Evolutionary conservation across 331 rosid species (phyloP).

Genomic region (Arachis monticola): DNA sequence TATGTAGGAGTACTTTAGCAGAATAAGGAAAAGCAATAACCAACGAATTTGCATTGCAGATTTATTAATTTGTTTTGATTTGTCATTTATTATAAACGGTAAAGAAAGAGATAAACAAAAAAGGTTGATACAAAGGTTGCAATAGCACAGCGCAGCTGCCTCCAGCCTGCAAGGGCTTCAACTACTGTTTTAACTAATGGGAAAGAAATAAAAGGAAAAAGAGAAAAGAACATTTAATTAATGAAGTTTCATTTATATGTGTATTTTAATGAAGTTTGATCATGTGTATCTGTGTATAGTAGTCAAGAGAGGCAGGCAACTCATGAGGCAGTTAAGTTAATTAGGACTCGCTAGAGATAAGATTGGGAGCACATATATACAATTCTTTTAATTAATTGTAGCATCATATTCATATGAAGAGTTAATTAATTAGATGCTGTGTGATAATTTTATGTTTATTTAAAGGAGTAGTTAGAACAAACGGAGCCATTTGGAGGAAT

Average conservation of each 20-base stretch:
- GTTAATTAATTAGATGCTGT: background rate
- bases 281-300: too few relatives aligned
- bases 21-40: background rate
- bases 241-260: background rate
- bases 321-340: background rate
- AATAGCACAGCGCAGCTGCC: background rate
- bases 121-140: background rate
- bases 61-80: background rate
- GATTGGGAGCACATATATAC: background rate
- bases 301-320: conserved; percentile 36
- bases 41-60: background rate
- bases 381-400: too few relatives aligned
- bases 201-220: background rate
- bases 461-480: conserved; percentile 19
- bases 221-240: background rate
- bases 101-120: background rate
- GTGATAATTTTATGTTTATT: background rate
- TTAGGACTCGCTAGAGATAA: conserved; percentile 15
- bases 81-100: background rate
- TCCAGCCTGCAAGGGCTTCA: background rate
- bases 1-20: background rate
- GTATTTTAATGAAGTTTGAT: too few relatives aligned
- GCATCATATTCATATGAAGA: background rate
- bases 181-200: background rate
- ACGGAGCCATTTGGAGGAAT: conserved; percentile 25